Evolutionary conservation across 371 early-diverging fungal genomes (phyloP), one percentile per base, ranked within the genome.

Genomic region (Mucor mucedo): DNA sequence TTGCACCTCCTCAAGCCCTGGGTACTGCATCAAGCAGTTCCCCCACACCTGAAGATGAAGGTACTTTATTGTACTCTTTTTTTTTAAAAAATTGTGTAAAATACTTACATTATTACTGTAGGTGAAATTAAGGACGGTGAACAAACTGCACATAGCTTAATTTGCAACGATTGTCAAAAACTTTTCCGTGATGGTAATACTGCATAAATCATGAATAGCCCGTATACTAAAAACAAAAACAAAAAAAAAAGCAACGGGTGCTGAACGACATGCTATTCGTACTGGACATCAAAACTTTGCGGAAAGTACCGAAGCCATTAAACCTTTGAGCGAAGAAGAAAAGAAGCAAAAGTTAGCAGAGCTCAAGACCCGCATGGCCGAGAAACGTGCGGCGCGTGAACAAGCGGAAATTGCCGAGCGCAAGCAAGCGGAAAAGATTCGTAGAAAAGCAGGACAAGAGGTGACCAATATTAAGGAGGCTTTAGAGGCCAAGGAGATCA

Each of bases 131-230:
- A 84, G 38, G 85, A 85, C 32, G 85, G 84, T 7, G 84, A 88
- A 54, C 84, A 84, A 69, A 85, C 83, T 13, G 90, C 92, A 2
- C 87, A 90, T 55, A 92, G 92, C 27, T 79, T 97, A 27, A 76
- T 85, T 32, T 95, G 95, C 76, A 90, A 95, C 66, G 96, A 95
- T 62, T 97, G 97, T 70, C 84, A 87, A 49, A 89, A 92, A 68
- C 76, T 92, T 39, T 87, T 97, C 65, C 80, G 90, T 30, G 91
- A 93, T 78, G 47, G 47, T 45, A 45, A 45, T 82, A 88, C 21
- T 21, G 21, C 21, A 21, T 21, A 21, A 21, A 21, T 21, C 21
- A 21, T 21, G 21, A 84, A 79, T 72, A n/a, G 50, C 10, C 39
- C 16, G 45, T n/a, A 9, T 4, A 47, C 13, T 11, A 60, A 42